Percentiles rank a stretch among this genome's conserved stretches.
These are phyloP conservation scores for Daldinia decipiens DNA, from an alignment of 495 filamentous ascomycete species.

Conservation along the genomic window DNA sequence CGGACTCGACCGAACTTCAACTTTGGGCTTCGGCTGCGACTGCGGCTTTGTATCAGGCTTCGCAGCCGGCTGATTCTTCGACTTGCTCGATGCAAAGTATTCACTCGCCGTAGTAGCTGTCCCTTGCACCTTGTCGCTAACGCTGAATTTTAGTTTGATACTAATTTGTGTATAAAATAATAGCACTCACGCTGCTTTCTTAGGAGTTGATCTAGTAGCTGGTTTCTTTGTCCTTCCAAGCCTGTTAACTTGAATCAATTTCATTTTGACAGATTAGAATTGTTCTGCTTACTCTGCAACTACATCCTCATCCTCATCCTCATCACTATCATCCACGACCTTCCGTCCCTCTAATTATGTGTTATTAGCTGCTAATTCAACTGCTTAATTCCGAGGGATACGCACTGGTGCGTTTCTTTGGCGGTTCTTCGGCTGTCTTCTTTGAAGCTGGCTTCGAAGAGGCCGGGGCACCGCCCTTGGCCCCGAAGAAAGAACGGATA, in stretches of 20 bases:
- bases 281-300: slow-evolving; percentile 51
- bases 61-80: slow-evolving; percentile 50
- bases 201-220: slow-evolving; percentile 52
- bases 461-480: slow-evolving; percentile 60
- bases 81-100: slow-evolving; percentile 59
- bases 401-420: slow-evolving; percentile 50
- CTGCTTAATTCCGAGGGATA: not conserved
- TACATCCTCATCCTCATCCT: slow-evolving; percentile 63
- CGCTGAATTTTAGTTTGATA: slow-evolving; percentile 8
- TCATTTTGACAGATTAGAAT: not conserved
- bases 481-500: slow-evolving; percentile 83
- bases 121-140: slow-evolving; percentile 54
- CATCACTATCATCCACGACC: slow-evolving; percentile 80
- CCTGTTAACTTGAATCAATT: slow-evolving; percentile 10
- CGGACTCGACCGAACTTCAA: slow-evolving; percentile 55
- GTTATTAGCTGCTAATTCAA: slow-evolving; percentile 36
- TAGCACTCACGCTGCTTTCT: slow-evolving; percentile 54
- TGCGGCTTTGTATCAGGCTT: slow-evolving; percentile 50
- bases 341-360: slow-evolving; percentile 67
- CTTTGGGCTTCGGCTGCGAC: slow-evolving; percentile 41
- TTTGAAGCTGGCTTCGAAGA: slow-evolving; percentile 60
- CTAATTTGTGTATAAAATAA: not conserved
- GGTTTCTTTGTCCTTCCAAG: slow-evolving; percentile 53
- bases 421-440: slow-evolving; percentile 55
- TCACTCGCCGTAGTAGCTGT: slow-evolving; percentile 58